Evolutionary conservation across 352 stramenopile genomes (phyloP).

Genomic region (Pythium dissotocum): DNA sequence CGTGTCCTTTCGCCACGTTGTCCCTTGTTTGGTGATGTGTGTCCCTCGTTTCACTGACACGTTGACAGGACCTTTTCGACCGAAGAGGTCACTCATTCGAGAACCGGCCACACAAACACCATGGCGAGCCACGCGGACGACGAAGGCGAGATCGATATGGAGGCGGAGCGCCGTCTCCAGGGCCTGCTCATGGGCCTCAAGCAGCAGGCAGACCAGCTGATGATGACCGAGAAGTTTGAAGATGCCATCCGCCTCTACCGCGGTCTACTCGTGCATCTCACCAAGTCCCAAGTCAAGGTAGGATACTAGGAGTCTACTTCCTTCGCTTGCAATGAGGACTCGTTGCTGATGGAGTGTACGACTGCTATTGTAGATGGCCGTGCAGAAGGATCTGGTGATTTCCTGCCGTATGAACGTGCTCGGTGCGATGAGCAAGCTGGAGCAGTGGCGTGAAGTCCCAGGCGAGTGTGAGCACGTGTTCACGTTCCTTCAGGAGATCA

Average conservation of each 20-base stretch:
- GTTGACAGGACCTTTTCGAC: conserved; percentile 3
- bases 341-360: conserved; percentile 6
- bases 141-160: conserved; percentile 41
- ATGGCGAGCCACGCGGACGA: conserved; percentile 25
- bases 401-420: conserved; percentile 76
- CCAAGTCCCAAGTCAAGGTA: conserved; percentile 60
- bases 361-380: conserved; percentile 37
- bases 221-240: conserved; percentile 49
- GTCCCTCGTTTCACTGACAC: conserved; percentile 1
- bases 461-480: conserved; percentile 48
- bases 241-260: conserved; percentile 63
- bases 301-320: too few relatives aligned
- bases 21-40: neutral
- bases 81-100: conserved; percentile 22
- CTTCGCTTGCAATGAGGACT: neutral
- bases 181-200: conserved; percentile 50
- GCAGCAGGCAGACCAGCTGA: conserved; percentile 63
- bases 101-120: conserved; percentile 22
- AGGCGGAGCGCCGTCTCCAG: conserved; percentile 47
- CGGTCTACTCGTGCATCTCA: conserved; percentile 72
- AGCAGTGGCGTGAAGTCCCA: conserved; percentile 52
- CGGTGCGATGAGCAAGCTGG: conserved; percentile 53
- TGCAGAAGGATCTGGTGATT: conserved; percentile 56
- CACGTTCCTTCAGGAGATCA: conserved; percentile 47
- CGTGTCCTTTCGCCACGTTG: neutral